These are phyloP conservation scores for Torulaspora franciscae DNA, from an alignment of 805 yeast species.

Conservation along the genomic window DNA sequence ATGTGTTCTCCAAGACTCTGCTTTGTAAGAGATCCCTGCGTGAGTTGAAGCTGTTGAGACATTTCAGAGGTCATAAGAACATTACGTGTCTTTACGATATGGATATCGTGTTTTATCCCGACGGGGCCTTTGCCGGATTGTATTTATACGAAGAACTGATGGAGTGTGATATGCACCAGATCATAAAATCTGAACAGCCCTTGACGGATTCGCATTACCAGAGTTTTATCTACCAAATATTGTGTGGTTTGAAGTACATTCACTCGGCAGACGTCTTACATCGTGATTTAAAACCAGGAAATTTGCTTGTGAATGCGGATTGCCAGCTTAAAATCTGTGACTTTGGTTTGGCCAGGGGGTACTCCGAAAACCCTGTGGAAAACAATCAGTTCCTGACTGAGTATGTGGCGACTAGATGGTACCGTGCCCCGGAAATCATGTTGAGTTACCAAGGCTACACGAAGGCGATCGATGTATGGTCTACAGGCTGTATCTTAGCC, in stretches of 20 bases:
- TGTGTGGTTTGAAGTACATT: conserved; percentile 84
- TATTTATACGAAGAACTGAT: conserved; percentile 92
- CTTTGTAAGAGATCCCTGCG: conserved; percentile 87
- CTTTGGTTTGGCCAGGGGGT: conserved; percentile 93
- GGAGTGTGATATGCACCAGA: conserved; percentile 99
- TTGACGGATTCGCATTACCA: conserved; percentile 94
- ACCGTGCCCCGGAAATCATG: conserved; percentile 97
- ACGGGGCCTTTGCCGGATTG: conserved; percentile 80
- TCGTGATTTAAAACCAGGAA: conserved; percentile 92
- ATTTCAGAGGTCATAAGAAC: conserved; percentile 93
- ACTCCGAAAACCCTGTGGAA: conserved; percentile 71
- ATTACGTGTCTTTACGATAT: conserved; percentile 92
- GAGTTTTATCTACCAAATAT: conserved; percentile 82
- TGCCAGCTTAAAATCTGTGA: conserved; percentile 96
- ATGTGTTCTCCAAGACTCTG: conserved; percentile 85
- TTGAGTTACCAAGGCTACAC: conserved; percentile 90
- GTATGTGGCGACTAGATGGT: conserved; percentile 98
- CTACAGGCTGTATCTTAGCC: conserved; percentile 95
- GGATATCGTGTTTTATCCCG: conserved; percentile 67
- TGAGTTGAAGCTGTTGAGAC: conserved; percentile 83
- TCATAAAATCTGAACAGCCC: conserved; percentile 88
- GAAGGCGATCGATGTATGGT: conserved; percentile 96
- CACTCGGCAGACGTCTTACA: conserved; percentile 92
- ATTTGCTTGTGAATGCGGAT: conserved; percentile 87
- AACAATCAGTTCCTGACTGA: conserved; percentile 94